Conservation (phyloP, 768 basidiomycete species). For the Termitomyces sp. region DNA sequence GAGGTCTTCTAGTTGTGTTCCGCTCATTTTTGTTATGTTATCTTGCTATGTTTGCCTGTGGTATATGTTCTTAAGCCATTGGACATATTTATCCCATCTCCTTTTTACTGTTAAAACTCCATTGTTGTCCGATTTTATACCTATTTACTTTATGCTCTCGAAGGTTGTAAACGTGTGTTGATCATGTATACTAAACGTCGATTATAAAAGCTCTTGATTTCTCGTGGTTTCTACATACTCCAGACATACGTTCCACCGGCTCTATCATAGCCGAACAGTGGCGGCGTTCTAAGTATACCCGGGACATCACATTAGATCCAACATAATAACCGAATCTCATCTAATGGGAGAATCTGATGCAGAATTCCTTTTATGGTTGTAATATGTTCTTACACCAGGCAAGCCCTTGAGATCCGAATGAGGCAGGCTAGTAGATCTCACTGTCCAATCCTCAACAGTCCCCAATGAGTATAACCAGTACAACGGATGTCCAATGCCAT, state of each 20-base stretch:
- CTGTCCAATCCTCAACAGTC: not conserved
- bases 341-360: not conserved
- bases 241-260: not conserved
- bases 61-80: not conserved
- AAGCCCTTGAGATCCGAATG: not conserved
- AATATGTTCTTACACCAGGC: not conserved
- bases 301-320: not conserved
- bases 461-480: not conserved
- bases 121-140: not conserved
- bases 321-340: not conserved
- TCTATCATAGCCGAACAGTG: not conserved
- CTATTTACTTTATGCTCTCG: constrained; percentile 1
- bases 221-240: too few relatives aligned
- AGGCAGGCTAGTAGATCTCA: not conserved
- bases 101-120: not conserved
- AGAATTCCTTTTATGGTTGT: not conserved
- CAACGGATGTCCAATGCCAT: not conserved
- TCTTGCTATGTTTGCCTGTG: not conserved
- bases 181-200: not conserved
- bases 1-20: not conserved
- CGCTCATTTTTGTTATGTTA: not conserved
- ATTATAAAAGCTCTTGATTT: not conserved
- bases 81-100: not conserved
- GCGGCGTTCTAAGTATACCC: not conserved
- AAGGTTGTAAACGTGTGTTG: constrained; percentile 5